Conservation (phyloP, 2,329 filamentous ascomycete genomes). For the Beauveria asiatica region DNA sequence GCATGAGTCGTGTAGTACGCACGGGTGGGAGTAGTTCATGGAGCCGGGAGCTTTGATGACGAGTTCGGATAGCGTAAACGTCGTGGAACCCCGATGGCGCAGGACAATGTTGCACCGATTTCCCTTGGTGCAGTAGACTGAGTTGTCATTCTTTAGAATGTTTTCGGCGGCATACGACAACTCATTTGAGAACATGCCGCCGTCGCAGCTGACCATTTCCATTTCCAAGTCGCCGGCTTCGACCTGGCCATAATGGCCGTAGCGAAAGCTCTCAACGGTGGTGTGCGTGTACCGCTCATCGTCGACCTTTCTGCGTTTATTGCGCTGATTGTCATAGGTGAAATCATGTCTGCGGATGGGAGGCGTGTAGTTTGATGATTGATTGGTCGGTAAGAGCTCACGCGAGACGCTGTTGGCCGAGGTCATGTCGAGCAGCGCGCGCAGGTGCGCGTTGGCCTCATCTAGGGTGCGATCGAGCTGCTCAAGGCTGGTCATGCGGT, state of each 20-base stretch:
- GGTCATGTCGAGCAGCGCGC: conserved; percentile 34
- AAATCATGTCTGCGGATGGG: conserved; percentile 29
- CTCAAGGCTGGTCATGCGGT: conserved; percentile 22
- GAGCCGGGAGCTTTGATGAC: conserved; percentile 76
- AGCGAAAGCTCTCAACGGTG: conserved; percentile 56
- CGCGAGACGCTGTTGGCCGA: conserved; percentile 22
- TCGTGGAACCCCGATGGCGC: conserved; percentile 68
- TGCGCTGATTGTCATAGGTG: conserved; percentile 39
- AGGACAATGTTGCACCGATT: conserved; percentile 81
- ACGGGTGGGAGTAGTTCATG: conserved; percentile 76
- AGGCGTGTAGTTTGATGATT: conserved; percentile 23
- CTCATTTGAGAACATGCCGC: conserved; percentile 60
- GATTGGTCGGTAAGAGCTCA: conserved; percentile 19
- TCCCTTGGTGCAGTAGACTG: conserved; percentile 86
- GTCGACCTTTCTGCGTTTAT: conserved; percentile 65
- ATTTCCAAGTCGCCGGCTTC: conserved; percentile 73
- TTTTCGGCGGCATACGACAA: conserved; percentile 65
- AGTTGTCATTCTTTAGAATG: conserved; percentile 70
- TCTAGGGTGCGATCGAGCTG: conserved; percentile 32
- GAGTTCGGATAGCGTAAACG: conserved; percentile 77
- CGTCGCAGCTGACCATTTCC: conserved; percentile 86
- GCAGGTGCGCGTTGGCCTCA: conserved; percentile 35
- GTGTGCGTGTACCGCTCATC: conserved; percentile 44
- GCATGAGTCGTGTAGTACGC: conserved; percentile 33
- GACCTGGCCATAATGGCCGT: conserved; percentile 81